These are phyloP conservation scores for Sphaerostilbella broomeana DNA, from an alignment of 2,329 filamentous ascomycete species.

Conservation along the genomic window DNA sequence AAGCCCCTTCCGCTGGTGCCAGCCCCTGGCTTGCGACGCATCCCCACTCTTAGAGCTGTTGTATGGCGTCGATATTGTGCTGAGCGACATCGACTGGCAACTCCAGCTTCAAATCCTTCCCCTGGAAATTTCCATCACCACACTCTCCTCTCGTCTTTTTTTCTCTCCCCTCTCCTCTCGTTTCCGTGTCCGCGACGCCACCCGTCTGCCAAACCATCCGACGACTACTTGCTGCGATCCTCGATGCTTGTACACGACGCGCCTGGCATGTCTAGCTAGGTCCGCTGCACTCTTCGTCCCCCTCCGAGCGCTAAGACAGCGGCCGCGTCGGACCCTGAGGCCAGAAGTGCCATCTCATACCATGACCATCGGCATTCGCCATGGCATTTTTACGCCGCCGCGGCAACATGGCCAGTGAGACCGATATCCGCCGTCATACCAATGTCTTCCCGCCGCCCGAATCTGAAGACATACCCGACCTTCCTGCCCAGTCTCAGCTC, in stretches of 20 bases:
- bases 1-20: constrained; percentile 3
- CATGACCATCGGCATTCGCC: constrained; percentile 34
- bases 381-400: constrained; percentile 59
- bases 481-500: constrained; percentile 11
- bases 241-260: constrained; percentile 12
- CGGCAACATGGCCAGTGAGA: constrained; percentile 53
- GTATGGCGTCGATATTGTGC: constrained; percentile 8
- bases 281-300: not conserved
- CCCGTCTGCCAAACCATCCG: not conserved
- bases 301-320: constrained; percentile 1
- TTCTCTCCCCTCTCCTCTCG: not conserved
- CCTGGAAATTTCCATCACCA: too few relatives aligned
- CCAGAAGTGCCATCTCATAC: constrained; percentile 23
- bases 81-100: constrained; percentile 1
- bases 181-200: constrained; percentile 1
- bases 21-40: constrained; percentile 4
- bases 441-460: constrained; percentile 27
- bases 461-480: constrained; percentile 21
- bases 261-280: constrained; percentile 12
- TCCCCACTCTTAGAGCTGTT: constrained; percentile 5
- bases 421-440: constrained; percentile 50
- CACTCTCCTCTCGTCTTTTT: constrained; percentile 1
- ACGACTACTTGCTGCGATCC: not conserved
- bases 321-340: constrained; percentile 11
- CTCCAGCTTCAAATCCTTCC: too few relatives aligned